Percentiles rank a stretch among this genome's conserved stretches.
These are phyloP conservation scores for Puccinia coronata DNA, from an alignment of 1,284 basidiomycete genomes.

Conservation along the genomic window DNA sequence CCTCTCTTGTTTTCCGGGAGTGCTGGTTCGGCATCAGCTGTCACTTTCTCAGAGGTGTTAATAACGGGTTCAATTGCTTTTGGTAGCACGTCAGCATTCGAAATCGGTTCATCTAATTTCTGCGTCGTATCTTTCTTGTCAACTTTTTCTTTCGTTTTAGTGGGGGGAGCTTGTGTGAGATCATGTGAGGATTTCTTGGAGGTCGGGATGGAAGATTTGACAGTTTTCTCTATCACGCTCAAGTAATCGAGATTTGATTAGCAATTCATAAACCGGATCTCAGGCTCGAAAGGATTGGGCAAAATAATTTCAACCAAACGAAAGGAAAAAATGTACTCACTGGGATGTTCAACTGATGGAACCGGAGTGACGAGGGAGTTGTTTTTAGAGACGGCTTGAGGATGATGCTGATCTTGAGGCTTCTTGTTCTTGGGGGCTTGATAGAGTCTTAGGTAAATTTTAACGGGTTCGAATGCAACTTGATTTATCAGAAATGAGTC, in stretches of 20 bases:
- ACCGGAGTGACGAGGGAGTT: not conserved
- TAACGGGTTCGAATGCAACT: too few species aligned
- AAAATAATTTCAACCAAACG: too few species aligned
- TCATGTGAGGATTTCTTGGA: too few species aligned
- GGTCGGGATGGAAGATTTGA: too few species aligned
- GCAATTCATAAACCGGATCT: not conserved
- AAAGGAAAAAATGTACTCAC: too few species aligned
- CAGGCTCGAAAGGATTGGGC: too few species aligned
- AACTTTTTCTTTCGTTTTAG: not conserved
- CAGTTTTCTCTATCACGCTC: too few species aligned
- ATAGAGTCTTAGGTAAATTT: not conserved
- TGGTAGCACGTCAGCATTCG: not conserved
- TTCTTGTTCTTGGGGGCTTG: constrained; percentile 9
- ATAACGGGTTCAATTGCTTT: not conserved
- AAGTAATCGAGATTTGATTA: not conserved
- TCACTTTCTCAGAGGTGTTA: not conserved
- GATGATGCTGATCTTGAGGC: not conserved
- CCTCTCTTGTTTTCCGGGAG: not conserved
- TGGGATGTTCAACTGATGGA: not conserved
- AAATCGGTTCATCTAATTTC: not conserved
- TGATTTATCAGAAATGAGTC: too few species aligned
- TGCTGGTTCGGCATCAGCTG: not conserved
- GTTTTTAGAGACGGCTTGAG: not conserved
- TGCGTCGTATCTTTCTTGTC: not conserved
- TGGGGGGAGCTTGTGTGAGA: too few species aligned